Conservation (phyloP, 495 filamentous ascomycete genomes). For the Neurospora discreta region DNA sequence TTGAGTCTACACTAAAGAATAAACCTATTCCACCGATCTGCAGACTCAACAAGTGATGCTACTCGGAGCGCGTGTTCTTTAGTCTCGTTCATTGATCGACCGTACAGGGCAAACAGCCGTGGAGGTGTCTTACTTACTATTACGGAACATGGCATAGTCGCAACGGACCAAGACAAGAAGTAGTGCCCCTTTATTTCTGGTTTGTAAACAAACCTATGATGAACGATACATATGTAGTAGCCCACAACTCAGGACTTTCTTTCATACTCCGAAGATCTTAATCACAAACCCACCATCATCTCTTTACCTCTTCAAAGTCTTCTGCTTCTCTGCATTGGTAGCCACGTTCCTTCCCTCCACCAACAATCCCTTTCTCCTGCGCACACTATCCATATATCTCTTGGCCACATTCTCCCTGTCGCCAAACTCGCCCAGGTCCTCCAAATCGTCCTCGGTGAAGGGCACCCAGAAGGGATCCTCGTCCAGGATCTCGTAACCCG, state of each 20-base stretch:
- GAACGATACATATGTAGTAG: neutral
- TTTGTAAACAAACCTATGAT: neutral
- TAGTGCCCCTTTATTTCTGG: neutral
- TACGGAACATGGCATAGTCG: neutral
- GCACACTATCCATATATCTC: conserved; percentile 84
- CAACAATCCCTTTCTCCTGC: conserved; percentile 73
- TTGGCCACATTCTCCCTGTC: conserved; percentile 94
- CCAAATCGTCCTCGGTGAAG: conserved; percentile 89
- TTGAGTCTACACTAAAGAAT: neutral
- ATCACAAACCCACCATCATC: neutral
- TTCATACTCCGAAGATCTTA: neutral
- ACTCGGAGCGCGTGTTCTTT: neutral
- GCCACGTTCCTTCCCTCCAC: conserved; percentile 64
- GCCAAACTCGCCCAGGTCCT: conserved; percentile 88
- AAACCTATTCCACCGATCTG: neutral
- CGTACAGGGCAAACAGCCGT: neutral
- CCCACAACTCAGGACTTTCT: neutral
- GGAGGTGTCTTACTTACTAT: too few relatives aligned
- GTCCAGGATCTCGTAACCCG: conserved; percentile 82
- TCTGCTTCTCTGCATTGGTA: conserved; percentile 92
- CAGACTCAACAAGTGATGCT: neutral
- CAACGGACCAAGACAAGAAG: neutral
- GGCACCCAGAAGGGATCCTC: conserved; percentile 97
- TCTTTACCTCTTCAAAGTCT: conserved; percentile 85
- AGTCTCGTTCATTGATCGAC: neutral